phyloP scores from a whole-genome alignment of 305 asterid genomes.

The Fraxinus xanthoxyloides region DNA sequence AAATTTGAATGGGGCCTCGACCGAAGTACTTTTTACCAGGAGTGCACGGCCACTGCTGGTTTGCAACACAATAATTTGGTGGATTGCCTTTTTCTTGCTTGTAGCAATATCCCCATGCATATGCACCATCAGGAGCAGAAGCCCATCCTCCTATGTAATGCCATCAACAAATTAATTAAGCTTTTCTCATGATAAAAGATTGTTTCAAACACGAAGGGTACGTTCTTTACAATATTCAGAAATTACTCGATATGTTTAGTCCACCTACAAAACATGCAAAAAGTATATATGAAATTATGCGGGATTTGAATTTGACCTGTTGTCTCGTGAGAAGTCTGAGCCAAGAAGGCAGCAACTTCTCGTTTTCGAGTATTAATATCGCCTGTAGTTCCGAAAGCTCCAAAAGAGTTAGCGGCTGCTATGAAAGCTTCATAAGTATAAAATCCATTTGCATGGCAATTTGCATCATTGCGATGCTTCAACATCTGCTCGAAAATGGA shows the following conservation, averaged over 20 bases:
- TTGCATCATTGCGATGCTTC: constrained; percentile 28
- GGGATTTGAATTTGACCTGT: constrained; percentile 20
- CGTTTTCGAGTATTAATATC: constrained; percentile 26
- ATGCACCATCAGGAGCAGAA: constrained; percentile 38
- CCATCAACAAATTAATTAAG: not conserved
- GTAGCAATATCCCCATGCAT: constrained; percentile 45
- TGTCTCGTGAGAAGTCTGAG: constrained; percentile 41
- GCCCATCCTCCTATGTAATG: constrained; percentile 30
- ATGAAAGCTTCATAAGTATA: constrained; percentile 39
- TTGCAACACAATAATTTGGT: constrained; percentile 19
- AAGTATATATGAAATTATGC: not conserved
- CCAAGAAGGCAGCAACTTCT: constrained; percentile 40
- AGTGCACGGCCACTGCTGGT: constrained; percentile 29
- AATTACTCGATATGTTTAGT: not conserved
- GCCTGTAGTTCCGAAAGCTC: constrained; percentile 34
- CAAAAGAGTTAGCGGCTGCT: constrained; percentile 26
- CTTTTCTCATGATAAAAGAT: not conserved
- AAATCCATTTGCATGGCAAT: constrained; percentile 32
- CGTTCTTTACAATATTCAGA: no score
- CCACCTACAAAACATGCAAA: not conserved
- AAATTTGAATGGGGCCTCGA: constrained; percentile 39
- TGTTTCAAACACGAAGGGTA: no score
- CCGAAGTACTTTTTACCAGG: constrained; percentile 29
- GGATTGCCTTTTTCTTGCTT: constrained; percentile 26
- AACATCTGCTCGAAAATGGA: constrained; percentile 26